These are phyloP conservation scores for Linnemannia elongata DNA, from an alignment of 192 early-diverging fungal genomes.

Conservation along the genomic window DNA sequence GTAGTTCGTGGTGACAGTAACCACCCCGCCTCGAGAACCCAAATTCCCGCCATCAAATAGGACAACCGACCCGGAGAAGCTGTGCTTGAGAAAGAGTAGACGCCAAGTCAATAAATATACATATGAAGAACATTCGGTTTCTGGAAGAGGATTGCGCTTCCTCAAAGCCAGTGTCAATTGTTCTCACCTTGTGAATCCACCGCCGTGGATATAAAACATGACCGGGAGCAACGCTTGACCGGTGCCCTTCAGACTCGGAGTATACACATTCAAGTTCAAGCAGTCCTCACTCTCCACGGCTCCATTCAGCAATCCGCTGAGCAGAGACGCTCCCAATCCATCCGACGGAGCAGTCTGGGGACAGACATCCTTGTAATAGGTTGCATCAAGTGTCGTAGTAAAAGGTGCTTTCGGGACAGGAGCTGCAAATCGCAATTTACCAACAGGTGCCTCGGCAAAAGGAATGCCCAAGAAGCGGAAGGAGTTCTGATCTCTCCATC, in stretches of 20 bases:
- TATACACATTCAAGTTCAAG: conserved; percentile 64
- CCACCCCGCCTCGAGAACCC: conserved; percentile 22
- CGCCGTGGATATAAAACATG: conserved; percentile 70
- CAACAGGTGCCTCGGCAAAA: conserved; percentile 58
- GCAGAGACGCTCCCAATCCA: neutral
- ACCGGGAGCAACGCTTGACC: conserved; percentile 55
- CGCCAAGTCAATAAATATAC: no score
- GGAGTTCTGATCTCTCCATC: conserved; percentile 10
- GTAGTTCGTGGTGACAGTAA: conserved; percentile 64
- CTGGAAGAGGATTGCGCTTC: no score
- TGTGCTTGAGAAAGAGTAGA: neutral
- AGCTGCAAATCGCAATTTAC: conserved; percentile 51
- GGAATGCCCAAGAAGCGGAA: conserved; percentile 59
- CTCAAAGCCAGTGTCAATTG: no score
- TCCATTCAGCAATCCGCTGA: neutral
- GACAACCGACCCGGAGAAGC: conserved; percentile 27
- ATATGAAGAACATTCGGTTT: no score
- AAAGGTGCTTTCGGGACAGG: conserved; percentile 39
- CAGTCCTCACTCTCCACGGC: conserved; percentile 60
- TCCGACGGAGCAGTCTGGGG: conserved; percentile 33
- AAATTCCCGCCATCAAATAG: conserved; percentile 26
- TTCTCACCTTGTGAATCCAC: conserved; percentile 55
- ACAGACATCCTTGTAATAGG: conserved; percentile 14
- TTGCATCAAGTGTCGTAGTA: conserved; percentile 15
- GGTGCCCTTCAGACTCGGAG: conserved; percentile 25